Percentiles rank a stretch among this genome's conserved stretches.
These are phyloP conservation scores for Boletus coffeatus DNA, from an alignment of 1,284 basidiomycete species.

Conservation along the genomic window DNA sequence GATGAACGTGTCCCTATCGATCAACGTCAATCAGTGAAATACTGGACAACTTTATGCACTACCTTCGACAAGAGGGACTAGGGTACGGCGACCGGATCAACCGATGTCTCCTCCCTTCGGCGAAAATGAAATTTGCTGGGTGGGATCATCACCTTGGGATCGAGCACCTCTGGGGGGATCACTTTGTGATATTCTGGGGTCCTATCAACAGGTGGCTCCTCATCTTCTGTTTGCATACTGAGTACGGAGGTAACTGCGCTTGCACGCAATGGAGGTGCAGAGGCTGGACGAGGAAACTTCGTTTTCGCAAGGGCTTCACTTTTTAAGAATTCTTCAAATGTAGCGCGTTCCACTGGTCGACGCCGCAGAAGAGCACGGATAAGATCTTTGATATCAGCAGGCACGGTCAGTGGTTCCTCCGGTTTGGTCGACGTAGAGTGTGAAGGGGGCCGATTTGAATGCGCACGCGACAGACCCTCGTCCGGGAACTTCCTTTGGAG, in stretches of 20 bases:
- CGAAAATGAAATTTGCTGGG: slow-evolving; percentile 73
- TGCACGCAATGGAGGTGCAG: slow-evolving; percentile 19
- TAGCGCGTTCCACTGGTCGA: slow-evolving; percentile 79
- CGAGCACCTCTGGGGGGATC: slow-evolving; percentile 71
- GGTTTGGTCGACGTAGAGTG: slow-evolving; percentile 20
- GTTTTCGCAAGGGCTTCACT: slow-evolving; percentile 78
- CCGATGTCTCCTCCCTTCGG: slow-evolving; percentile 26
- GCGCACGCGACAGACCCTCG: slow-evolving; percentile 52
- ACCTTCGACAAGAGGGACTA: slow-evolving; percentile 20
- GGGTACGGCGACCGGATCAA: slow-evolving; percentile 8
- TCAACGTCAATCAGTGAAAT: neutral
- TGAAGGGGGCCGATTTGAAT: slow-evolving; percentile 17
- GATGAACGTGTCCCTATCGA: slow-evolving; percentile 11
- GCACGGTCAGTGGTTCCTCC: slow-evolving; percentile 53
- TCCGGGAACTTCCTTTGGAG: slow-evolving; percentile 88
- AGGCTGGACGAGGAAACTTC: slow-evolving; percentile 56
- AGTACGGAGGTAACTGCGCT: slow-evolving; percentile 10
- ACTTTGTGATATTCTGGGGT: slow-evolving; percentile 63
- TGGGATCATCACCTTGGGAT: slow-evolving; percentile 72
- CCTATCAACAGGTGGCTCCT: slow-evolving; percentile 22
- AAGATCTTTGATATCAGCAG: slow-evolving; percentile 83
- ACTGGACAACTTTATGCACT: neutral
- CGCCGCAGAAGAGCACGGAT: slow-evolving; percentile 83
- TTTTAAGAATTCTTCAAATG: slow-evolving; percentile 90
- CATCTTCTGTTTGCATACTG: slow-evolving; percentile 26